Evolutionary conservation across 1,139 yeast species (phyloP).

Genomic region (Candida tetrigidarum): DNA sequence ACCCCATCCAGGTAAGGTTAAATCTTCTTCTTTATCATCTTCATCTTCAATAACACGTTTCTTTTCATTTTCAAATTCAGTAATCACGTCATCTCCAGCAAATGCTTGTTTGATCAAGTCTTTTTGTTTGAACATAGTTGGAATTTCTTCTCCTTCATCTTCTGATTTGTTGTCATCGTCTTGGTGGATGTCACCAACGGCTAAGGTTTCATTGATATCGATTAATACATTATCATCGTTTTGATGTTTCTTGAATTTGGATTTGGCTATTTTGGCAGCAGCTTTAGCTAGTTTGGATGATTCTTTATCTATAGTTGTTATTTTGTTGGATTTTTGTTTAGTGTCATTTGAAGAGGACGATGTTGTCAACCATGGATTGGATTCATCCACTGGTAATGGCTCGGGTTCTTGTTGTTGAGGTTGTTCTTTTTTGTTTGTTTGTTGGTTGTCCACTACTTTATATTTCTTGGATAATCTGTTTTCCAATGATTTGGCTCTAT

Average conservation of each 20-base stretch:
- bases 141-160: conserved; percentile 40
- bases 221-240: conserved; percentile 45
- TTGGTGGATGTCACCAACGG: conserved; percentile 30
- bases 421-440: conserved; percentile 4
- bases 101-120: conserved; percentile 89
- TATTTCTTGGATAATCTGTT: conserved; percentile 40
- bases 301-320: conserved; percentile 57
- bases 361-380: conserved; percentile 76
- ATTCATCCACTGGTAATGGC: conserved; percentile 27
- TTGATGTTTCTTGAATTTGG: conserved; percentile 45
- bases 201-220: conserved; percentile 50
- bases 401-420: conserved; percentile 14
- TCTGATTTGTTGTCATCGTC: conserved; percentile 48
- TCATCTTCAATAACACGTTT: conserved; percentile 69
- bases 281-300: conserved; percentile 60
- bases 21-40: conserved; percentile 84
- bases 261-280: conserved; percentile 54
- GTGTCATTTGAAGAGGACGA: conserved; percentile 30
- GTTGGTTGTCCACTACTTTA: conserved; percentile 18
- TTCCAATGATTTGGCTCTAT: conserved; percentile 51
- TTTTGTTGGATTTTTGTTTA: conserved; percentile 55
- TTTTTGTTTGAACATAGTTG: conserved; percentile 69
- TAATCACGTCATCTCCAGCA: conserved; percentile 94
- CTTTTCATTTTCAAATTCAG: conserved; percentile 80
- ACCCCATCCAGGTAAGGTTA: conserved; percentile 96